A percentile compares a stretch with the other conserved stretches of the same genome.
phyloP scores from a whole-genome alignment of 352 stramenopile genomes.

The Pythium rhizo-oryzae region DNA sequence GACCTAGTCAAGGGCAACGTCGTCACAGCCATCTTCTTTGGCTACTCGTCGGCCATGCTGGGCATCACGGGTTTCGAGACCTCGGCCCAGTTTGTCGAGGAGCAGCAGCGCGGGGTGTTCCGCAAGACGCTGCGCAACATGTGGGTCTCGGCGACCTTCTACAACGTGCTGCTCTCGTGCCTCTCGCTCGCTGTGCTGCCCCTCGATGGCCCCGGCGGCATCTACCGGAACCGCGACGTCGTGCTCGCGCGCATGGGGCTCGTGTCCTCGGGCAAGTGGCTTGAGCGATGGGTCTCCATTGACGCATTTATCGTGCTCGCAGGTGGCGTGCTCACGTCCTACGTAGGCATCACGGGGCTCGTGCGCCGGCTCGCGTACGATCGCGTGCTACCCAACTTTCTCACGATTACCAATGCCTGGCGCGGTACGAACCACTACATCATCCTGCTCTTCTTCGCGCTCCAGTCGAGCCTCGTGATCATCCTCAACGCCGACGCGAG shows the following conservation, averaged over 20 bases:
- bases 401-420: conserved; percentile 47
- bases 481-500: conserved; percentile 70
- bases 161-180: conserved; percentile 75
- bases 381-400: conserved; percentile 44
- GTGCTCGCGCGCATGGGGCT: conserved; percentile 68
- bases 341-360: conserved; percentile 77
- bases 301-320: conserved; percentile 82
- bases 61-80: conserved; percentile 87
- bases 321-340: conserved; percentile 78
- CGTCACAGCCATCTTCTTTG: conserved; percentile 57
- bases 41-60: conserved; percentile 72
- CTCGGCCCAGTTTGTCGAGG: conserved; percentile 83
- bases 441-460: conserved; percentile 59
- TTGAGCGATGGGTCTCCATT: conserved; percentile 56
- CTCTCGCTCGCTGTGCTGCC: conserved; percentile 66
- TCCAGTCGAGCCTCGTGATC: conserved; percentile 55
- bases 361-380: conserved; percentile 71
- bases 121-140: conserved; percentile 61
- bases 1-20: conserved; percentile 35
- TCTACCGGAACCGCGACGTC: conserved; percentile 51
- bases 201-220: conserved; percentile 57
- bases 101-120: conserved; percentile 76
- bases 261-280: conserved; percentile 36
- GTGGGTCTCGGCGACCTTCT: conserved; percentile 73
- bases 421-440: conserved; percentile 68